A percentile compares a stretch with the other conserved stretches of the same genome.
These are phyloP conservation scores for Kodamaea sp. DNA, from an alignment of 1,139 yeast species.

Conservation along the genomic window DNA sequence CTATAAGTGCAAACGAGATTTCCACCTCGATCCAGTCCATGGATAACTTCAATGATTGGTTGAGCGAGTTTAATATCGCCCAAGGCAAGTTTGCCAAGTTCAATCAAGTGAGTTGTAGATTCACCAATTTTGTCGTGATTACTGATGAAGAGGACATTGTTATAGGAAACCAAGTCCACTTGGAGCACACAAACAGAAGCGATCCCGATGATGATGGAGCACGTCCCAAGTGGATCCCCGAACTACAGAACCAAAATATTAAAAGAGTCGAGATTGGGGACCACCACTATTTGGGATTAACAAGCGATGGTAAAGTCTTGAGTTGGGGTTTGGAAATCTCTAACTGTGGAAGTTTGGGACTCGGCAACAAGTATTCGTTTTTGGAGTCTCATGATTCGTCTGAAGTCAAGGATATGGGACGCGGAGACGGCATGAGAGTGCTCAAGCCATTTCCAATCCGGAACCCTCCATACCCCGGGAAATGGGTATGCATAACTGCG, in stretches of 20 bases:
- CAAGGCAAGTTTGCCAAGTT: conserved; percentile 27
- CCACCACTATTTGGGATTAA: conserved; percentile 67
- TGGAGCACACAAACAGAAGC: conserved; percentile 4
- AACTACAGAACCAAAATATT: conserved; percentile 53
- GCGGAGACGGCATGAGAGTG: conserved; percentile 42
- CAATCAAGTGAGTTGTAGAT: conserved; percentile 52
- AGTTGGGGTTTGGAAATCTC: conserved; percentile 73
- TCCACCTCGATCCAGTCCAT: conserved; percentile 14
- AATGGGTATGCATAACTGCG: conserved; percentile 57
- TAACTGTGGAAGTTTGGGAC: conserved; percentile 69
- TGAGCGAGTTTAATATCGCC: conserved; percentile 18
- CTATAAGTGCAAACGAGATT: conserved; percentile 10
- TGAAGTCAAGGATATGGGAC: conserved; percentile 26
- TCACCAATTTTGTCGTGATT: conserved; percentile 52
- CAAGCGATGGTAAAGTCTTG: conserved; percentile 57
- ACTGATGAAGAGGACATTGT: conserved; percentile 52
- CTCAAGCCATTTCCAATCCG: conserved; percentile 44
- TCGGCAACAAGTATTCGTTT: conserved; percentile 47
- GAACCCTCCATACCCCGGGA: conserved; percentile 32
- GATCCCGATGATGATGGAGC: conserved; percentile 14
- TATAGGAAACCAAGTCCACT: conserved; percentile 35
- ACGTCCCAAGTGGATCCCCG: conserved; percentile 34
- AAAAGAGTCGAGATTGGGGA: conserved; percentile 70
- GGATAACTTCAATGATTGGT: conserved; percentile 33
- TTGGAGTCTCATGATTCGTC: conserved; percentile 16